A percentile compares a stretch with the other conserved stretches of the same genome.
Evolutionary conservation across 2,329 filamentous ascomycete genomes (phyloP).

Genomic region (Huntiella bhutanensis): DNA sequence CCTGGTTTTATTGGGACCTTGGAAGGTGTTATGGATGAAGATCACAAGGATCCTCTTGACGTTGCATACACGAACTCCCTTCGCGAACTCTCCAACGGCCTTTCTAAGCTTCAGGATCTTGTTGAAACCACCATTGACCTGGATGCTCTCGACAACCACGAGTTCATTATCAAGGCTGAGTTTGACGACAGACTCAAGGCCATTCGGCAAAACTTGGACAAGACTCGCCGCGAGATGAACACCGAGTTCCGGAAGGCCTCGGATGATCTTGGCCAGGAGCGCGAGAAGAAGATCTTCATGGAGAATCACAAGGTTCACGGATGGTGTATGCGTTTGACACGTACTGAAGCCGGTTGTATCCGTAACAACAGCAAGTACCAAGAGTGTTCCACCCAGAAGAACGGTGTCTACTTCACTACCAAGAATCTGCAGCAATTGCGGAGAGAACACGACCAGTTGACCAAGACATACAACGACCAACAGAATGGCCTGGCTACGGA

Average conservation of each 20-base stretch:
- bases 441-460: constrained; percentile 83
- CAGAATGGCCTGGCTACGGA: constrained; percentile 81
- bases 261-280: constrained; percentile 69
- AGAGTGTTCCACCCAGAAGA: constrained; percentile 96
- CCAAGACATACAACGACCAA: constrained; percentile 84
- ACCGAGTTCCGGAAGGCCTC: constrained; percentile 60
- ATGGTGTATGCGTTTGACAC: constrained; percentile 86
- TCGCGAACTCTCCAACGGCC: constrained; percentile 52
- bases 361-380: constrained; percentile 79
- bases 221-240: constrained; percentile 64
- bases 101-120: constrained; percentile 86
- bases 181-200: constrained; percentile 77
- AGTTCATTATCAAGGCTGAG: constrained; percentile 97
- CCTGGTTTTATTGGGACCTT: constrained; percentile 79
- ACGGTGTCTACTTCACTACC: constrained; percentile 95
- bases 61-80: constrained; percentile 73
- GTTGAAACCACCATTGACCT: constrained; percentile 96
- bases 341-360: constrained; percentile 81
- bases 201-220: constrained; percentile 84
- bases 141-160: constrained; percentile 85
- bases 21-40: constrained; percentile 87
- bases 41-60: constrained; percentile 74
- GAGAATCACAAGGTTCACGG: constrained; percentile 93
- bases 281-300: constrained; percentile 96
- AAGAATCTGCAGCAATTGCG: constrained; percentile 59